Evolutionary conservation across 257 asterid species (phyloP).

Genomic region (Eucommia ulmoides): DNA sequence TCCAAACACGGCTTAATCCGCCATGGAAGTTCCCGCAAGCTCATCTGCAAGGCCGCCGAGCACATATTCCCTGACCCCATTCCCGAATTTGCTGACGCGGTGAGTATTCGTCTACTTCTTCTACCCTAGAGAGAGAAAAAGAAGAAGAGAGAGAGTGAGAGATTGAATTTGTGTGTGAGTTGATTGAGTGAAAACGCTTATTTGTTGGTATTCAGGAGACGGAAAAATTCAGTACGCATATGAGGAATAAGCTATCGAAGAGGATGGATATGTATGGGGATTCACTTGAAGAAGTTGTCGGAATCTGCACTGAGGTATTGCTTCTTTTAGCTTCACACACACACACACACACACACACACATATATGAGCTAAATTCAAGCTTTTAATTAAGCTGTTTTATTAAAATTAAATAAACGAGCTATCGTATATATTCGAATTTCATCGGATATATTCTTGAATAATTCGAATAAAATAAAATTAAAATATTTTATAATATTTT

Average conservation of each 20-base stretch:
- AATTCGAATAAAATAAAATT: too few relatives aligned
- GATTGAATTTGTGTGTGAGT: too few relatives aligned
- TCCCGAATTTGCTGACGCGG: slow-evolving; percentile 90
- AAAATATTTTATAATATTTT: too few relatives aligned
- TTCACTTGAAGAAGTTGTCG: slow-evolving; percentile 65
- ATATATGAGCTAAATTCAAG: too few relatives aligned
- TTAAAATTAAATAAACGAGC: too few relatives aligned
- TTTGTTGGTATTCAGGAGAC: slow-evolving; percentile 45
- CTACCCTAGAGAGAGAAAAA: too few relatives aligned
- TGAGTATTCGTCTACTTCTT: too few relatives aligned
- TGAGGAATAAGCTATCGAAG: slow-evolving; percentile 52
- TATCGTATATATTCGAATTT: too few relatives aligned
- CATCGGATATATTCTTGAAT: too few relatives aligned
- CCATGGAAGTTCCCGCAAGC: slow-evolving; percentile 6
- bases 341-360: too few relatives aligned
- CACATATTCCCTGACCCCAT: slow-evolving; percentile 91
- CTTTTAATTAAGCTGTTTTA: too few relatives aligned
- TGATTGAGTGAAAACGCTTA: background rate
- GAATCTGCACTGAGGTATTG: slow-evolving; percentile 68
- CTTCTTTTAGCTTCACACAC: background rate
- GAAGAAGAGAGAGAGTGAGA: too few relatives aligned
- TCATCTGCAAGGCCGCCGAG: slow-evolving; percentile 71
- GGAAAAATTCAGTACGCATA: slow-evolving; percentile 62
- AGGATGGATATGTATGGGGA: slow-evolving; percentile 77
- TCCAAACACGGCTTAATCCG: slow-evolving; percentile 2